phyloP scores from a whole-genome alignment of 768 basidiomycete genomes.

The Kwoniella pini region DNA sequence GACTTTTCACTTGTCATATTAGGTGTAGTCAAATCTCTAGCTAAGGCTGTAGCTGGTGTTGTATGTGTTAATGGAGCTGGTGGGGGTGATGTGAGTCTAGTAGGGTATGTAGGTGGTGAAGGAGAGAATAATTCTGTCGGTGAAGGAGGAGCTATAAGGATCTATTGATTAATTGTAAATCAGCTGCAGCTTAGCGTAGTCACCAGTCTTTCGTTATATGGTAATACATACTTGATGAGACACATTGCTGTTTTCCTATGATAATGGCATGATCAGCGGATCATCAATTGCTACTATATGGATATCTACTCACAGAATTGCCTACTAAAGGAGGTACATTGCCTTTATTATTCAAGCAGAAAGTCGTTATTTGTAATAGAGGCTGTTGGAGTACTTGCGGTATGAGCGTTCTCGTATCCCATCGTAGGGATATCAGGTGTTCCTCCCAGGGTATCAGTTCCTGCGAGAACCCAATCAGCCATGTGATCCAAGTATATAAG shows the following conservation, averaged over 20 bases:
- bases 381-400: constrained; percentile 16
- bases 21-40: constrained; percentile 6
- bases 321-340: constrained; percentile 36
- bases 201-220: not conserved
- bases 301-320: constrained; percentile 13
- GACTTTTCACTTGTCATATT: not conserved
- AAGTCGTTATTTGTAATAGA: constrained; percentile 35
- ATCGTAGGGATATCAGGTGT: constrained; percentile 40
- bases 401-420: not conserved
- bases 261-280: not conserved
- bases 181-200: not conserved
- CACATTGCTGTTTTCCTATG: constrained; percentile 25
- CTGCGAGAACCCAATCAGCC: constrained; percentile 7
- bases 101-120: constrained; percentile 26
- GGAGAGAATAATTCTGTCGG: constrained; percentile 44
- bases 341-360: constrained; percentile 35
- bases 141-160: constrained; percentile 45
- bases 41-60: constrained; percentile 18
- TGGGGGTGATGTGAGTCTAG: constrained; percentile 36
- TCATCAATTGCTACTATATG: not conserved
- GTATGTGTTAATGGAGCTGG: constrained; percentile 19
- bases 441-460: constrained; percentile 51
- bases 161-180: constrained; percentile 18
- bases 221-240: constrained; percentile 26
- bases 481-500: not conserved